A percentile compares a stretch with the other conserved stretches of the same genome.
Evolutionary conservation across 768 basidiomycete species (phyloP).

Genomic region (Boletus edulis): DNA sequence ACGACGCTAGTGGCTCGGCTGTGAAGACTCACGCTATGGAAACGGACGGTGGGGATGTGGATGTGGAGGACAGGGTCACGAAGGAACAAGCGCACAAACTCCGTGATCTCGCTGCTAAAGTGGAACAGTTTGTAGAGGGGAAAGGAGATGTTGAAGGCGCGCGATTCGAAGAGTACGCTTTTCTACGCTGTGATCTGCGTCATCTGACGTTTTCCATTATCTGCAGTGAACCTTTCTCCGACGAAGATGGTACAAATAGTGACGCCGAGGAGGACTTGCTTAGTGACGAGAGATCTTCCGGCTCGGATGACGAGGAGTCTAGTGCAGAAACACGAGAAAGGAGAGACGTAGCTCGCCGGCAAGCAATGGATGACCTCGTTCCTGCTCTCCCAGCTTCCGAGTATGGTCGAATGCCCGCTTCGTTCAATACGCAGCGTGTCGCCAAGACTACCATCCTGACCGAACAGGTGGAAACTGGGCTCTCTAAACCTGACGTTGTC

Average conservation of each 20-base stretch:
- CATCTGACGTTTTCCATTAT: neutral
- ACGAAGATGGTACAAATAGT: slow-evolving; percentile 45
- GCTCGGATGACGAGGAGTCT: slow-evolving; percentile 44
- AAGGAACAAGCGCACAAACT: slow-evolving; percentile 69
- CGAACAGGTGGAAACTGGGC: slow-evolving; percentile 36
- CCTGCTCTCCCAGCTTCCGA: slow-evolving; percentile 76
- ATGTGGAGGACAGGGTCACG: slow-evolving; percentile 43
- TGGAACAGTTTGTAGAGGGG: slow-evolving; percentile 88
- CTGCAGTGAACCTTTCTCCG: slow-evolving; percentile 64
- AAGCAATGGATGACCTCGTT: slow-evolving; percentile 78
- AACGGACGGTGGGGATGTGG: slow-evolving; percentile 35
- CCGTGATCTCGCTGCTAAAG: slow-evolving; percentile 76
- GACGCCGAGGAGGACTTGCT: slow-evolving; percentile 33
- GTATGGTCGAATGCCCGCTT: slow-evolving; percentile 84
- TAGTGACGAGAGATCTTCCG: slow-evolving; percentile 42
- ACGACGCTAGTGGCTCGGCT: slow-evolving; percentile 34
- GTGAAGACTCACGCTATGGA: slow-evolving; percentile 46
- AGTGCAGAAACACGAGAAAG: slow-evolving; percentile 29
- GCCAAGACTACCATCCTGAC: slow-evolving; percentile 44
- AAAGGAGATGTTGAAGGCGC: slow-evolving; percentile 90
- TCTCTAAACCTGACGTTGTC: slow-evolving; percentile 2
- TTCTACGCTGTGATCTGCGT: neutral
- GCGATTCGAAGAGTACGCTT: slow-evolving; percentile 80
- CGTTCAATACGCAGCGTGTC: slow-evolving; percentile 71
- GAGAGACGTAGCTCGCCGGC: slow-evolving; percentile 45